These are phyloP conservation scores for Seminavis robusta DNA, from an alignment of 108 stramenopile species.

Conservation along the genomic window DNA sequence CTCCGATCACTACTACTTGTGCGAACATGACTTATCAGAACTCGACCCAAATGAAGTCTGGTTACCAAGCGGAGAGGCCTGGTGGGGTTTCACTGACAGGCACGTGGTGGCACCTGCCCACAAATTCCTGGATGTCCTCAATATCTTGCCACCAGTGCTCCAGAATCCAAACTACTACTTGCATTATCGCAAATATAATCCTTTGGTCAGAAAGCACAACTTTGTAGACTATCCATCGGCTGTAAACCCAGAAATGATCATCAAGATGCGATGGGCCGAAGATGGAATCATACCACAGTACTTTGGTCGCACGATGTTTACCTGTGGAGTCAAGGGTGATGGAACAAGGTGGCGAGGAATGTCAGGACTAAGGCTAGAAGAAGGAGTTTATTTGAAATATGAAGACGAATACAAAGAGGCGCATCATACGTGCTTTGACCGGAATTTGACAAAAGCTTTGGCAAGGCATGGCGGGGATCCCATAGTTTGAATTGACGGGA, in stretches of 20 bases:
- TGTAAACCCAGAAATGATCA: constrained; percentile 25
- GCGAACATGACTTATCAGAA: constrained; percentile 5
- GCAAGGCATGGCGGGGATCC: no score
- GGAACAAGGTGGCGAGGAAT: constrained; percentile 16
- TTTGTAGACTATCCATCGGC: no score
- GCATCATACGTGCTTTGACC: constrained; percentile 22
- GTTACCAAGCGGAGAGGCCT: constrained; percentile 32
- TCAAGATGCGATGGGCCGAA: constrained; percentile 15
- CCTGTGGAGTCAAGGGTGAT: constrained; percentile 20
- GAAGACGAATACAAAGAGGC: background rate
- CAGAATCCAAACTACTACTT: background rate
- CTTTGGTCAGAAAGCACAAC: background rate
- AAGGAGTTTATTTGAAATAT: constrained; percentile 5
- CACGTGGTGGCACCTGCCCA: constrained; percentile 12
- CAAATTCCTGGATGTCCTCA: constrained; percentile 21
- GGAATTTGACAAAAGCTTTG: no score
- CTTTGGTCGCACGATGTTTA: constrained; percentile 35
- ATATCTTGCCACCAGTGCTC: constrained; percentile 31
- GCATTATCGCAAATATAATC: background rate
- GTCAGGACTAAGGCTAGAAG: background rate
- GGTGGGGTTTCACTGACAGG: constrained; percentile 31
- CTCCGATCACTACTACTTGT: constrained; percentile 45
- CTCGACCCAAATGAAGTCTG: constrained; percentile 16
- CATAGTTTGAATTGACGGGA: no score
- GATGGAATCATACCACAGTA: constrained; percentile 1